Evolutionary conservation across 73 alveolate species (phyloP), one percentile per base, ranked within the genome.

Genomic region (Durusdinium trenchii): DNA sequence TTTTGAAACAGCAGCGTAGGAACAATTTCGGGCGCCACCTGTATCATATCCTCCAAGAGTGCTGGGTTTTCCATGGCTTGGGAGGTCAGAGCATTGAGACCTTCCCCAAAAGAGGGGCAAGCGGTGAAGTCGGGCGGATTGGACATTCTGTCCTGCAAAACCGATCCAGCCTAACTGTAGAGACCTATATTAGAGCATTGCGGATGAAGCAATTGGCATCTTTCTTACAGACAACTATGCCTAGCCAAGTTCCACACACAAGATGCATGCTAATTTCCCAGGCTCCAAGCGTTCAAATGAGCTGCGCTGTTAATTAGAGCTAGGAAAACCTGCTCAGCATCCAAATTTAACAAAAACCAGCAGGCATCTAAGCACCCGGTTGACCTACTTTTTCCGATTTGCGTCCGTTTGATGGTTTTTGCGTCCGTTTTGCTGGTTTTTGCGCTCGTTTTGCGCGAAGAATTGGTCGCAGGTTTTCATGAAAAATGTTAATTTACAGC

Each of bases 351-450:
- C 20, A 3, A 6, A 26, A 69, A 3, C 36, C 5, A n/a, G 82
- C 43, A 69, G 50, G 32, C 36, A n/a, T 69, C 82, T 26, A n/a
- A 69, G 36, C 32, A 35, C 47, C 86, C 36, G 30, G 32, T 32
- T 48, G 82, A 79, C 35, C 30, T 48, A 83, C 75, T 83, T 83
- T 83, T 64, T 51, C 40, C 86, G 96, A 73, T 62, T 62, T 86
- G 95, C 42, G 67, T 26, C 64, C 95, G 83, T 86, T 86, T 86
- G 95, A 69, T 69, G 38, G 35, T 89, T 32, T 89, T 89, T 89
- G 96, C 43, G 86, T 5, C 52, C 86, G 96, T 64, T 45, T 45
- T 89, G 96, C 54, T 50, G 79, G 75, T 9, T 64, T 89, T 89
- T 89, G 96, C 54, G 96, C 3, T 36, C 64, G 82, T 64, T 89